Percentiles rank a stretch among this genome's conserved stretches.
These are phyloP conservation scores for Hypoxylon intermedium DNA, from an alignment of 495 filamentous ascomycete genomes.

Conservation along the genomic window DNA sequence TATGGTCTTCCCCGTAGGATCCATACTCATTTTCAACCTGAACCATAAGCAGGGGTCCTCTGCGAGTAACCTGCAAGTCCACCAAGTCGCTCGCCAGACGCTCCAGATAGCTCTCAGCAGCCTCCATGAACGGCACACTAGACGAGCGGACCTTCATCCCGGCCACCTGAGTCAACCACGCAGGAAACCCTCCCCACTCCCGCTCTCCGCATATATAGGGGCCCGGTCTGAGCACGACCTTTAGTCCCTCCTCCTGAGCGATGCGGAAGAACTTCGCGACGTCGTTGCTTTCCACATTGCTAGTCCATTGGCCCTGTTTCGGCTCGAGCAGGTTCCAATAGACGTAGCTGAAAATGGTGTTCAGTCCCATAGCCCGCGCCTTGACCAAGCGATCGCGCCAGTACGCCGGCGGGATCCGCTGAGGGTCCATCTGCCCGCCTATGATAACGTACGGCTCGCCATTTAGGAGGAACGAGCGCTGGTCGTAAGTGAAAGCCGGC, in stretches of 20 bases:
- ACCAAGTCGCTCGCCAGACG: slow-evolving; percentile 46
- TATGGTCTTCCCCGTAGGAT: slow-evolving; percentile 51
- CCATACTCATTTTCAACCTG: slow-evolving; percentile 62
- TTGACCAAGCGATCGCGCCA: slow-evolving; percentile 53
- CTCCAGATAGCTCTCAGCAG: slow-evolving; percentile 45
- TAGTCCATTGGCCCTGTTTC: slow-evolving; percentile 43
- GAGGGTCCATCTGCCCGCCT: slow-evolving; percentile 60
- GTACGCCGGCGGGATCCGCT: slow-evolving; percentile 52
- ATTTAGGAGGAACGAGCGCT: slow-evolving; percentile 51
- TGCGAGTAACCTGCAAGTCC: slow-evolving; percentile 46
- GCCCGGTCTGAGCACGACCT: slow-evolving; percentile 53
- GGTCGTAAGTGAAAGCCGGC: slow-evolving; percentile 40
- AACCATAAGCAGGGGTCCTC: slow-evolving; percentile 56
- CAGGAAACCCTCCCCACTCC: slow-evolving; percentile 59
- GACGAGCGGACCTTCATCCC: slow-evolving; percentile 50
- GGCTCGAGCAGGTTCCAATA: slow-evolving; percentile 58
- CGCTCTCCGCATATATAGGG: slow-evolving; percentile 59
- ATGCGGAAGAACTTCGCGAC: slow-evolving; percentile 51
- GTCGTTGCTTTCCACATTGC: slow-evolving; percentile 44
- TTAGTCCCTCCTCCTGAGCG: slow-evolving; percentile 51
- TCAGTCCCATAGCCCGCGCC: slow-evolving; percentile 54
- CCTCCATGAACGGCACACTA: slow-evolving; percentile 48
- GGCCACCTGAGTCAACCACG: slow-evolving; percentile 50
- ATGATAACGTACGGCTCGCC: slow-evolving; percentile 53
- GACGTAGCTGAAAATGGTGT: slow-evolving; percentile 57